phyloP scores from a whole-genome alignment of 2,329 filamentous ascomycete species.

The Talaromyces verruculosus region DNA sequence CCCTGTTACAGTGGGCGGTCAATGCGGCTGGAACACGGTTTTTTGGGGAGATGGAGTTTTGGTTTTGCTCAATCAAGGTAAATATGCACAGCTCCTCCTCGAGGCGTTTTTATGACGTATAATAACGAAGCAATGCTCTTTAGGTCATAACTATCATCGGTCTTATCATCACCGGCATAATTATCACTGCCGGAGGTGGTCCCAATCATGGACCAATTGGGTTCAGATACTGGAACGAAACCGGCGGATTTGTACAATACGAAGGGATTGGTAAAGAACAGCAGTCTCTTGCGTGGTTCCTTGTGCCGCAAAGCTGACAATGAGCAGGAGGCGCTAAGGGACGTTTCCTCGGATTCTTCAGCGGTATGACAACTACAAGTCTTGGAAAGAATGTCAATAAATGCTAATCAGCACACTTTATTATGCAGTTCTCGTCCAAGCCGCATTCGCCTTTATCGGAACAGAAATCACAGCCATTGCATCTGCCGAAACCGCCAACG shows the following conservation, averaged over 20 bases:
- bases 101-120: neutral
- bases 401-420: neutral
- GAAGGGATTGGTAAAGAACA: slow-evolving; percentile 30
- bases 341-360: slow-evolving; percentile 26
- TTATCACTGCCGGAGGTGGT: slow-evolving; percentile 58
- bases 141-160: slow-evolving; percentile 52
- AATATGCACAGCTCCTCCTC: neutral
- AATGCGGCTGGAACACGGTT: slow-evolving; percentile 51
- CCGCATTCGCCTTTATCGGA: slow-evolving; percentile 27
- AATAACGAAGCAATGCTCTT: neutral
- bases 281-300: neutral
- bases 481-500: slow-evolving; percentile 25
- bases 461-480: slow-evolving; percentile 26
- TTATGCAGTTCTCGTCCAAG: slow-evolving; percentile 23
- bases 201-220: slow-evolving; percentile 49
- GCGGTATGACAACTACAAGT: neutral
- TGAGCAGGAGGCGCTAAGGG: slow-evolving; percentile 24
- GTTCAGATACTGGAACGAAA: slow-evolving; percentile 53
- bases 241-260: slow-evolving; percentile 51
- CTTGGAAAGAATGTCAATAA: neutral
- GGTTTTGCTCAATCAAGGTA: slow-evolving; percentile 52
- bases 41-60: slow-evolving; percentile 57
- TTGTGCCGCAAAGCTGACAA: neutral
- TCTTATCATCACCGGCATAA: slow-evolving; percentile 53
- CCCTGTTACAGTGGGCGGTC: slow-evolving; percentile 26